A percentile compares a stretch with the other conserved stretches of the same genome.
These are phyloP conservation scores for Rubroboletus pulcherrimus DNA, from an alignment of 768 basidiomycete genomes.

Conservation along the genomic window DNA sequence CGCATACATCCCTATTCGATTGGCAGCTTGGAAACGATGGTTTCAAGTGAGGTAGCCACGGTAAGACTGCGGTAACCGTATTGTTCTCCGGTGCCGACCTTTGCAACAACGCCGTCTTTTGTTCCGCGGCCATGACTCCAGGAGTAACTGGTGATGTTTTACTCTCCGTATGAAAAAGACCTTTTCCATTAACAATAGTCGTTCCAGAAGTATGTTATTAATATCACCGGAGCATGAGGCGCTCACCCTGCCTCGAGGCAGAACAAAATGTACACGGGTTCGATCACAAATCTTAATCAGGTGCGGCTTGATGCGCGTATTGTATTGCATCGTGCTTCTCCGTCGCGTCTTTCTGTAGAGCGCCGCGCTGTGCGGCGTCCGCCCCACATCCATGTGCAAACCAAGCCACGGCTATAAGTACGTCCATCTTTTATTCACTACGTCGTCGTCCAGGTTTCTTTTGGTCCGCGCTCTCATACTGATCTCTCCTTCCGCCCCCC, in stretches of 20 bases:
- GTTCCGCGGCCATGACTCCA: too few relatives aligned
- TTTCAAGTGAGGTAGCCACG: too few relatives aligned
- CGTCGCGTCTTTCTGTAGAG: background rate
- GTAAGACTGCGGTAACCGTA: too few relatives aligned
- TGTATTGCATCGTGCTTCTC: background rate
- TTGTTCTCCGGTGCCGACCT: too few relatives aligned
- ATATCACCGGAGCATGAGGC: background rate
- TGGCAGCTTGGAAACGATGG: too few relatives aligned
- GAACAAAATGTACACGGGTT: slow-evolving; percentile 2
- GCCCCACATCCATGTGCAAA: slow-evolving; percentile 14
- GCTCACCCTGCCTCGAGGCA: slow-evolving; percentile 15
- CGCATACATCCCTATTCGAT: too few relatives aligned
- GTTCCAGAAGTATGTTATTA: too few relatives aligned
- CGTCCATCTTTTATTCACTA: background rate
- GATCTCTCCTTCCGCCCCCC: background rate
- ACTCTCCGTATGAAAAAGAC: too few relatives aligned
- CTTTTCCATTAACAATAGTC: too few relatives aligned
- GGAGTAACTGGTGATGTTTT: too few relatives aligned
- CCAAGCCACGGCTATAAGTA: slow-evolving; percentile 18
- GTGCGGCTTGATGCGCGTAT: background rate
- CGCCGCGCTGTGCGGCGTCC: slow-evolving; percentile 16
- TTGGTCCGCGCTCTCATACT: background rate
- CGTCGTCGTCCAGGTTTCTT: background rate
- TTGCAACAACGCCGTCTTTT: too few relatives aligned
- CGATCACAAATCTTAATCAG: slow-evolving; percentile 3